Evolutionary conservation across 495 filamentous ascomycete genomes (phyloP).

Genomic region (Penicillium longicatenatum): DNA sequence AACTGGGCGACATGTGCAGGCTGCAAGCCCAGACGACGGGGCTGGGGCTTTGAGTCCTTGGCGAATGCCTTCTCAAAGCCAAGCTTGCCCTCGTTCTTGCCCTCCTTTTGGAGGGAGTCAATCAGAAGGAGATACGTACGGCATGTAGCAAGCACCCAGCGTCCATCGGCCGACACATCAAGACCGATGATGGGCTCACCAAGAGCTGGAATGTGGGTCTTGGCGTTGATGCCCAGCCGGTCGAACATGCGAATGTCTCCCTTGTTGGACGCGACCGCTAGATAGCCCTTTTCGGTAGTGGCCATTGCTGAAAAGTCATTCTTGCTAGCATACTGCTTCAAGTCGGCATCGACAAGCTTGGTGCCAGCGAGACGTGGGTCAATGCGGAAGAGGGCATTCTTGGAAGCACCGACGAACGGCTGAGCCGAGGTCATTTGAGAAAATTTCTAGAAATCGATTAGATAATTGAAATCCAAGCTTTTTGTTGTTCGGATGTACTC

Average conservation of each 20-base stretch:
- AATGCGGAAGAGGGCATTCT: constrained; percentile 90
- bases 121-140: constrained; percentile 93
- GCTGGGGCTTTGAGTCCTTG: constrained; percentile 90
- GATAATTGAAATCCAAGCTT: constrained; percentile 3
- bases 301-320: constrained; percentile 94
- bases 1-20: constrained; percentile 95
- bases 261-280: constrained; percentile 96
- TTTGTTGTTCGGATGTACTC: constrained; percentile 21
- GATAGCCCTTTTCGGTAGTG: constrained; percentile 93
- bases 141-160: constrained; percentile 94
- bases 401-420: constrained; percentile 88
- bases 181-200: constrained; percentile 94
- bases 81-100: constrained; percentile 96
- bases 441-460: constrained; percentile 69
- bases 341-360: constrained; percentile 88
- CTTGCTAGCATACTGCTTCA: constrained; percentile 95
- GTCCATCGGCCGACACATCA: constrained; percentile 91
- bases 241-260: constrained; percentile 97
- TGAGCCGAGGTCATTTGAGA: constrained; percentile 95
- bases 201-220: constrained; percentile 93
- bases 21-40: constrained; percentile 82
- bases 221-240: constrained; percentile 93
- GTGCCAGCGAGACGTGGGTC: constrained; percentile 88
- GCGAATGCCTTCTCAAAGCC: constrained; percentile 94
- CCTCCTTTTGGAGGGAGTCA: constrained; percentile 84